Percentiles rank a stretch among this genome's conserved stretches.
Conservation (phyloP, 2,329 filamentous ascomycete species). For the Aureobasidium melanogenum region DNA sequence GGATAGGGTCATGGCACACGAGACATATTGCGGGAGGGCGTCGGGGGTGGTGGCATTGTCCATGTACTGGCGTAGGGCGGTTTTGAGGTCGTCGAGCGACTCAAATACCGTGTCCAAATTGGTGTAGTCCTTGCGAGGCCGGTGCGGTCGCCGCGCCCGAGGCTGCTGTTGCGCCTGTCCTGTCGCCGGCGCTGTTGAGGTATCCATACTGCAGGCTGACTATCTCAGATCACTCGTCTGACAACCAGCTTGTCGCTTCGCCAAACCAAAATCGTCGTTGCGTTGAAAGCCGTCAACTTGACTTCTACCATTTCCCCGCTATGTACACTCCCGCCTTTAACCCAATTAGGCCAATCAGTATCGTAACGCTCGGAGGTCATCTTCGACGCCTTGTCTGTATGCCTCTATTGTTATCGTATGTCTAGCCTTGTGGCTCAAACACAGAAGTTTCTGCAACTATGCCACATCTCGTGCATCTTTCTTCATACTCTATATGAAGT, state of each 20-base stretch:
- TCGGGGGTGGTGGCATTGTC: slow-evolving; percentile 9
- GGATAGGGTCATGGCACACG: slow-evolving; percentile 11
- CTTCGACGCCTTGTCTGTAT: not conserved
- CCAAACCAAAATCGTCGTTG: not conserved
- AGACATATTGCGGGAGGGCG: slow-evolving; percentile 8
- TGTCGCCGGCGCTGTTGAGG: not conserved
- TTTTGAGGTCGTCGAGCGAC: slow-evolving; percentile 13
- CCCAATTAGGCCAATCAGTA: not conserved
- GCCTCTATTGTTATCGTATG: not conserved
- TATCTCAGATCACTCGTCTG: not conserved
- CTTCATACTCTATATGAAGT: not conserved
- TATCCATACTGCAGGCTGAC: not conserved
- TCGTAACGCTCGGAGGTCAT: not conserved
- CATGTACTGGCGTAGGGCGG: slow-evolving; percentile 14
- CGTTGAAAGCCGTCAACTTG: not conserved
- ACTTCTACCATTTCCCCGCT: not conserved
- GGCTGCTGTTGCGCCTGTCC: not conserved
- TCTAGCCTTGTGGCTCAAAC: not conserved
- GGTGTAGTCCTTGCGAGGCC: slow-evolving; percentile 12
- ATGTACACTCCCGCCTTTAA: not conserved
- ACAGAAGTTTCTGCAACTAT: not conserved
- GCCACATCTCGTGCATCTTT: not conserved
- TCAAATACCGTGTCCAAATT: slow-evolving; percentile 11
- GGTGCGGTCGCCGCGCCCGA: not conserved
- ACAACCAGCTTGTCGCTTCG: not conserved